phyloP scores from a whole-genome alignment of 2,329 filamentous ascomycete species.

The Thermothelomyces thermophilus region DNA sequence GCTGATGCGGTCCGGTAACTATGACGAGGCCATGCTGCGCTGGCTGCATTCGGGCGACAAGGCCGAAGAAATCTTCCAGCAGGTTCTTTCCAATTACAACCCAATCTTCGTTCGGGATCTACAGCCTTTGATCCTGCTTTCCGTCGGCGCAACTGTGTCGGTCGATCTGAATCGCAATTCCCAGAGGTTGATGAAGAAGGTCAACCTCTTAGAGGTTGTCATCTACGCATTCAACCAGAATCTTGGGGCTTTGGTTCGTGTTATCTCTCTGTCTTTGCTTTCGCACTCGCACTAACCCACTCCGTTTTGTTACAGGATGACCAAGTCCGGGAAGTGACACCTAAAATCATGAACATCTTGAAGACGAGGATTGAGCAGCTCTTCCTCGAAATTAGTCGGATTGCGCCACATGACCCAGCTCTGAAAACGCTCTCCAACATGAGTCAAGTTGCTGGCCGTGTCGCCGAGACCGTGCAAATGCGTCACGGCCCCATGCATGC shows the following conservation, averaged over 20 bases:
- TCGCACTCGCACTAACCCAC: neutral
- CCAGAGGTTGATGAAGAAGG: slow-evolving; percentile 46
- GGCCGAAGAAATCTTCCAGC: slow-evolving; percentile 56
- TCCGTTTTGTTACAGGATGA: slow-evolving; percentile 37
- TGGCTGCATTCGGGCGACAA: slow-evolving; percentile 58
- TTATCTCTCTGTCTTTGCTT: neutral
- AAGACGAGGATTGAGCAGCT: slow-evolving; percentile 47
- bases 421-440: slow-evolving; percentile 43
- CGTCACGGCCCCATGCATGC: slow-evolving; percentile 17
- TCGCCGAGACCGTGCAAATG: slow-evolving; percentile 19
- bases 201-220: slow-evolving; percentile 55
- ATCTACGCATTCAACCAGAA: slow-evolving; percentile 47
- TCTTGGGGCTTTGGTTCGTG: slow-evolving; percentile 45
- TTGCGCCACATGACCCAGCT: slow-evolving; percentile 41
- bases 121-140: slow-evolving; percentile 56
- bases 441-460: slow-evolving; percentile 28
- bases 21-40: slow-evolving; percentile 57
- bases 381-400: slow-evolving; percentile 43
- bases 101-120: slow-evolving; percentile 49
- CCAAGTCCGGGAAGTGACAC: slow-evolving; percentile 49
- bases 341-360: slow-evolving; percentile 50
- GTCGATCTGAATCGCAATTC: slow-evolving; percentile 45
- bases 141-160: slow-evolving; percentile 58
- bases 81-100: slow-evolving; percentile 45
- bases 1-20: slow-evolving; percentile 54